These are phyloP conservation scores for Claviceps sp. DNA, from an alignment of 2,329 filamentous ascomycete species.

Conservation along the genomic window DNA sequence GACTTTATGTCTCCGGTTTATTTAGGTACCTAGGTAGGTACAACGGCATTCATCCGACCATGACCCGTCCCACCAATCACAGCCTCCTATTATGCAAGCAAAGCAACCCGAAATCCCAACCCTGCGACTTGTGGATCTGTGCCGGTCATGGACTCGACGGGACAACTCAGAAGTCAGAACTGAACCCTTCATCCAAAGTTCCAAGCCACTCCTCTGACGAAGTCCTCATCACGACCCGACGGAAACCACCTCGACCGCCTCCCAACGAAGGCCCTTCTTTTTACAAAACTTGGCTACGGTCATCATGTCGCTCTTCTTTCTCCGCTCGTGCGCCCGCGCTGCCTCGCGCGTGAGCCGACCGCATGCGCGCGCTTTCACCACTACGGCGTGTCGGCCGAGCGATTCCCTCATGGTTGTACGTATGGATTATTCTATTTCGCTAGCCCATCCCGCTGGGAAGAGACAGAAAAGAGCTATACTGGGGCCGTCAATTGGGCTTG, in stretches of 20 bases:
- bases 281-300: slow-evolving; percentile 40
- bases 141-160: neutral
- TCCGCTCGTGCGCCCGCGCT: slow-evolving; percentile 56
- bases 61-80: slow-evolving; percentile 12
- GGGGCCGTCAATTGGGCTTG: neutral
- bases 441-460: too few species aligned
- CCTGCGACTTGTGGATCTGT: neutral
- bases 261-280: neutral
- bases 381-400: slow-evolving; percentile 54
- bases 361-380: slow-evolving; percentile 61
- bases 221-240: neutral
- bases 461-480: neutral
- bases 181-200: too few species aligned
- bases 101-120: neutral
- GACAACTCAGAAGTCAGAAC: neutral
- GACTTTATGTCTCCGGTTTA: too few species aligned
- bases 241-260: slow-evolving; percentile 8
- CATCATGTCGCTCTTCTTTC: slow-evolving; percentile 61
- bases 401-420: slow-evolving; percentile 59
- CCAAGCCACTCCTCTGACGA: slow-evolving; percentile 13
- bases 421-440: slow-evolving; percentile 7
- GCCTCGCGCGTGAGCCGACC: slow-evolving; percentile 47
- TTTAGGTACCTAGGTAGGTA: neutral
- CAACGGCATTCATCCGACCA: slow-evolving; percentile 6
- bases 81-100: slow-evolving; percentile 13